Conservation (phyloP, 2,329 filamentous ascomycete species). For the Paraphoma chrysanthemicola region DNA sequence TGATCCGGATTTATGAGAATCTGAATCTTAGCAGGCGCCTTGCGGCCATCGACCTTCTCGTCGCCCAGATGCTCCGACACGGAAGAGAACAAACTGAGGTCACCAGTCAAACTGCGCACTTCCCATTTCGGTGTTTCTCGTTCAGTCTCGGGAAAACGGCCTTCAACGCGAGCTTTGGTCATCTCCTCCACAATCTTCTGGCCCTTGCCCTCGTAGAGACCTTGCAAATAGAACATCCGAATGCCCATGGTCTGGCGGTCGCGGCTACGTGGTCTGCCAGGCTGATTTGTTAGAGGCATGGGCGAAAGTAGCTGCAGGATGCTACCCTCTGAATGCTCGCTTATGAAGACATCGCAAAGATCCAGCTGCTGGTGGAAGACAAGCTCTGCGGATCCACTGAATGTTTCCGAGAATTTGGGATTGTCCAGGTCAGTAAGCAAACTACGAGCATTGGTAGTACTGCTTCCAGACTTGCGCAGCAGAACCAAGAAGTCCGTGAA, state of each 20-base stretch:
- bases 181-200: slow-evolving; percentile 83
- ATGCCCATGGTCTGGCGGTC: slow-evolving; percentile 39
- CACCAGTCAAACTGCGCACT: slow-evolving; percentile 70
- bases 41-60: slow-evolving; percentile 68
- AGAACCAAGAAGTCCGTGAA: slow-evolving; percentile 85
- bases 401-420: slow-evolving; percentile 58
- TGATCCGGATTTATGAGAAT: slow-evolving; percentile 75
- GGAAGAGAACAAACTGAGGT: slow-evolving; percentile 65
- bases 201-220: slow-evolving; percentile 79
- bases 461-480: slow-evolving; percentile 71
- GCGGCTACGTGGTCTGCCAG: slow-evolving; percentile 40
- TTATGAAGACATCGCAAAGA: slow-evolving; percentile 75
- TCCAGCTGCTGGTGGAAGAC: slow-evolving; percentile 76
- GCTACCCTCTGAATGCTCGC: slow-evolving; percentile 66
- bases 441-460: slow-evolving; percentile 73
- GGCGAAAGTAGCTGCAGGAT: slow-evolving; percentile 73
- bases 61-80: slow-evolving; percentile 75
- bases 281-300: slow-evolving; percentile 26
- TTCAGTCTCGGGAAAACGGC: slow-evolving; percentile 81
- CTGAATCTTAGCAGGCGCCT: slow-evolving; percentile 72
- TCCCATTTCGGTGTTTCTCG: slow-evolving; percentile 83
- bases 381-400: slow-evolving; percentile 62
- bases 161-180: slow-evolving; percentile 84
- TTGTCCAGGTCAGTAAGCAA: slow-evolving; percentile 86
- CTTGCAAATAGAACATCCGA: slow-evolving; percentile 70